A percentile compares a stretch with the other conserved stretches of the same genome.
phyloP scores from a whole-genome alignment of 306 rosid genomes.

The Fagus crenata region DNA sequence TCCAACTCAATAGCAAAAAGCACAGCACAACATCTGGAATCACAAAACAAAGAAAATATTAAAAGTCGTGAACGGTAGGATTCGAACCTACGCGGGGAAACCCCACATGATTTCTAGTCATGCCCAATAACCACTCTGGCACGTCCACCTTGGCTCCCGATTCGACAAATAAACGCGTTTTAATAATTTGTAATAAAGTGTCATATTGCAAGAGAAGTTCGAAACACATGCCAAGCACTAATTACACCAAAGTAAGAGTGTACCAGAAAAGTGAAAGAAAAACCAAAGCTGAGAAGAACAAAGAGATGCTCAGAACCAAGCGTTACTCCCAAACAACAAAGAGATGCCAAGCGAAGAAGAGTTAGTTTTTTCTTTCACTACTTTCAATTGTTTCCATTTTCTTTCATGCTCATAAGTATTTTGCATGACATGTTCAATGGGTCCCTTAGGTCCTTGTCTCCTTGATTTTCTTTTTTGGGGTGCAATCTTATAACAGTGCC shows the following conservation, averaged over 20 bases:
- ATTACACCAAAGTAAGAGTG: neutral
- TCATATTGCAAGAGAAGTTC: no score
- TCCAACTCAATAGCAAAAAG: no score
- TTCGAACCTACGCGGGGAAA: slow-evolving; percentile 79
- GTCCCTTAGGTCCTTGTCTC: neutral
- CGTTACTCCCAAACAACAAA: neutral
- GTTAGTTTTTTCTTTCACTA: neutral
- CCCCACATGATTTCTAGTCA: slow-evolving; percentile 79
- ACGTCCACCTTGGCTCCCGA: slow-evolving; percentile 37
- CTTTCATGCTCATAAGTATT: neutral
- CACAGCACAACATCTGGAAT: no score
- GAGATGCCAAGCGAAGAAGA: neutral
- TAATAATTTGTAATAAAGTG: neutral
- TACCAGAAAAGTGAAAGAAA: neutral
- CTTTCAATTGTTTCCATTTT: neutral
- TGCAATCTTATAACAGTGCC: slow-evolving; percentile 1
- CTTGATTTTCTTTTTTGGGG: neutral
- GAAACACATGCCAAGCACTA: neutral
- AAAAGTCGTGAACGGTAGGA: slow-evolving; percentile 51
- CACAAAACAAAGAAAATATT: no score
- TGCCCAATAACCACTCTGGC: slow-evolving; percentile 80
- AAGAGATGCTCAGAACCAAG: neutral
- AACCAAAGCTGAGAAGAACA: neutral
- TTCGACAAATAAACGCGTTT: neutral
- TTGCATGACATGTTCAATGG: neutral